A percentile compares a stretch with the other conserved stretches of the same genome.
These are phyloP conservation scores for Clitopilus passeckerianus DNA, from an alignment of 768 basidiomycete species.

Conservation along the genomic window DNA sequence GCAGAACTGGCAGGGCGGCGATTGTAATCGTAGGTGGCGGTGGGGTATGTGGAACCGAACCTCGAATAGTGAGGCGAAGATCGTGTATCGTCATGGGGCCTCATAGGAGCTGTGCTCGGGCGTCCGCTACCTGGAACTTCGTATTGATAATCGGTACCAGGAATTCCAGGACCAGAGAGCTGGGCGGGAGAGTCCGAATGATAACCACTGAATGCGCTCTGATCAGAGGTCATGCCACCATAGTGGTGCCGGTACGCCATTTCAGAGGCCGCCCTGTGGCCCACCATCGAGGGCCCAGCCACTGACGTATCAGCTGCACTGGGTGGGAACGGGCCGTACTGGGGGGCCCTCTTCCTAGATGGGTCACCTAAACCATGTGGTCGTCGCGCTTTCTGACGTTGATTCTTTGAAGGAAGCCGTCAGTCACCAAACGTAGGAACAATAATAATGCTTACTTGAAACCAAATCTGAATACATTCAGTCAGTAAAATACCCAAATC, in stretches of 20 bases:
- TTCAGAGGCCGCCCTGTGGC: constrained; percentile 6
- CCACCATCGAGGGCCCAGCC: constrained; percentile 10
- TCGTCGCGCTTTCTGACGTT: constrained; percentile 81
- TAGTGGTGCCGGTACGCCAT: constrained; percentile 1
- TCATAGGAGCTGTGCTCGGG: constrained; percentile 1
- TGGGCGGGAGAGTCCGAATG: constrained; percentile 30
- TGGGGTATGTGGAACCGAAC: neutral
- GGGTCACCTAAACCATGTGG: constrained; percentile 59
- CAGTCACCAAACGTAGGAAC: constrained; percentile 7
- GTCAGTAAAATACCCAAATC: constrained; percentile 7
- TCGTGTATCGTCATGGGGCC: constrained; percentile 4
- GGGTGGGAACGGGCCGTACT: constrained; percentile 55
- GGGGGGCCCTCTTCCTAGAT: constrained; percentile 49
- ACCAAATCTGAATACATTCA: constrained; percentile 70
- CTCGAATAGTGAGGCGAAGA: neutral
- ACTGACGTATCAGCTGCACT: constrained; percentile 30
- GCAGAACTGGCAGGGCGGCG: neutral
- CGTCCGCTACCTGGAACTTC: constrained; percentile 3
- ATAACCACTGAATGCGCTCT: constrained; percentile 12
- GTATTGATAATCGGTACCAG: constrained; percentile 25
- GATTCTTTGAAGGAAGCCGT: constrained; percentile 51
- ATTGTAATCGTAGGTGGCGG: neutral
- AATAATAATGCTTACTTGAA: constrained; percentile 54
- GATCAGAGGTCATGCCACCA: constrained; percentile 6
- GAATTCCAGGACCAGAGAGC: constrained; percentile 53